Base-by-base conservation (phyloP, 257 asterid species). In the Ehretia macrophylla region DNA sequence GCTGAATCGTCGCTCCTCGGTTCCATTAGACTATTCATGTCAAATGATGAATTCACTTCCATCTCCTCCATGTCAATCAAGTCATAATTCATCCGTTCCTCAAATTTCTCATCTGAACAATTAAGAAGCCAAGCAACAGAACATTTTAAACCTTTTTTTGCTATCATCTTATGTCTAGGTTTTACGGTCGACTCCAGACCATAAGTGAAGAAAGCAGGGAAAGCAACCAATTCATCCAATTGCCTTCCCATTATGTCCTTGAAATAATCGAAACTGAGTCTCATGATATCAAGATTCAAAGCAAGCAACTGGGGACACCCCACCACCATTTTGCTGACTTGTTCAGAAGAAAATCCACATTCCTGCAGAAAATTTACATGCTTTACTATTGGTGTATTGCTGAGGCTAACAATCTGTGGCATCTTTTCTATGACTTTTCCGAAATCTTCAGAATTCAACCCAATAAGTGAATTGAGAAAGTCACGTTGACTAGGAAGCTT, bases 231-330 rank as follows among this genome's bases (percentile, higher is more conserved):
- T 73, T 88, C 99, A 56, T 92, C 95, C 81, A 88, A 71, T n/a
- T 87, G 89, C 75, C 94, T 75, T 55, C 49, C 75, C 99, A 92
- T 88, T 45, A 71, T n/a, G n/a, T n/a, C n/a, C n/a, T n/a, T n/a
- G n/a, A n/a, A n/a, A n/a, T n/a, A n/a, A n/a, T n/a, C n/a, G n/a
- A n/a, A n/a, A n/a, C n/a, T n/a, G n/a, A n/a, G n/a, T n/a, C n/a
- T n/a, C n/a, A n/a, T n/a, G n/a, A n/a, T 80, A 67, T 84, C 96
- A 21, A 83, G 65, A 70, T 88, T 88, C 64, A 88, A 69, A 12
- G 98, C 98, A 71, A 92, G 82, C 74, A 92, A 53, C 64, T 92
- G 98, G 35, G 98, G 97, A 60, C 98, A 88, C 60, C 86, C 86
- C 59, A 88, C 78, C 14, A 84, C 90, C 98, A 92, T 86, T 53